Conservation (phyloP, 164 flowering plant genomes). For the Tinospora cordifolia region DNA sequence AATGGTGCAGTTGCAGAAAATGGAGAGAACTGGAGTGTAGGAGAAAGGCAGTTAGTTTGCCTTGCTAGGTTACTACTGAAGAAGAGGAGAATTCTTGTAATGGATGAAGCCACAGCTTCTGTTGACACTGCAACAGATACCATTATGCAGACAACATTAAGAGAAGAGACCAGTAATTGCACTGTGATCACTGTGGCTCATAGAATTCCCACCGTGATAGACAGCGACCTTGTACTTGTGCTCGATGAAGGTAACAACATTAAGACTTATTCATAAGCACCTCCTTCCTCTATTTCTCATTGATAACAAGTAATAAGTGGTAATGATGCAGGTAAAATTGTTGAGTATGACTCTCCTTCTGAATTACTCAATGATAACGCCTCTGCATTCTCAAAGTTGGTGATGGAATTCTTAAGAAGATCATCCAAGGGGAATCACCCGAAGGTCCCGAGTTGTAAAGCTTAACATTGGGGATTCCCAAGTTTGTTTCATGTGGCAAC, state of each 20-base stretch:
- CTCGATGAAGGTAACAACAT: conserved; percentile 79
- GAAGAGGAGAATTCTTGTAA: conserved; percentile 55
- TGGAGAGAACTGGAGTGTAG: conserved; percentile 88
- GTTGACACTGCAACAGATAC: conserved; percentile 78
- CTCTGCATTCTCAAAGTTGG: conserved; percentile 66
- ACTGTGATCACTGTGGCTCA: conserved; percentile 85
- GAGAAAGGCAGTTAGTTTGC: conserved; percentile 81
- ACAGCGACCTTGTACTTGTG: conserved; percentile 70
- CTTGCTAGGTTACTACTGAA: conserved; percentile 64
- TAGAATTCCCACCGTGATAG: conserved; percentile 68
- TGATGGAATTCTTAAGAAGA: conserved; percentile 55
- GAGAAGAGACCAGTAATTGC: conserved; percentile 53
- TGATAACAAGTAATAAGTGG: neutral
- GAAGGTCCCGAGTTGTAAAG: neutral
- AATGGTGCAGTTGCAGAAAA: conserved; percentile 60
- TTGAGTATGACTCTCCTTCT: conserved; percentile 63
- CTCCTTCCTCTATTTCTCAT: neutral
- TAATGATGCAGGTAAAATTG: conserved; percentile 46
- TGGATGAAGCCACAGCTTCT: conserved; percentile 90
- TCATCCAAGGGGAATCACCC: conserved; percentile 27
- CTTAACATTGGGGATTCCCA: neutral
- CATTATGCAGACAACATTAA: conserved; percentile 57
- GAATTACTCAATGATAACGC: conserved; percentile 37
- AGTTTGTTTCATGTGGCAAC: no score
- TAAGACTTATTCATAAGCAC: neutral